These are phyloP conservation scores for Choiromyces venosus DNA, from an alignment of 495 filamentous ascomycete genomes.

Conservation along the genomic window DNA sequence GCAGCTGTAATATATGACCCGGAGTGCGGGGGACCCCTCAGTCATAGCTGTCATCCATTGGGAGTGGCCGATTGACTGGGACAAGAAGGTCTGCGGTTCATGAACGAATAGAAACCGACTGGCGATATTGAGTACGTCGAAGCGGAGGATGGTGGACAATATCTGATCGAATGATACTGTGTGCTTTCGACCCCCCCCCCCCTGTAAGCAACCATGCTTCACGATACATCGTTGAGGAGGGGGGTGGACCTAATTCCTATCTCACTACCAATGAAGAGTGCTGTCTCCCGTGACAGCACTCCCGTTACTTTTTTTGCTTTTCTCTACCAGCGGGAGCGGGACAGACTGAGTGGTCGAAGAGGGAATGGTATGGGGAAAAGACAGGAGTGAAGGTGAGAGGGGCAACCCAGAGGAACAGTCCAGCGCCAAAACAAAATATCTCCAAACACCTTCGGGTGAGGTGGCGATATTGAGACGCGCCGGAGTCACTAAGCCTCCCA, in stretches of 20 bases:
- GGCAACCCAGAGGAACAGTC: neutral
- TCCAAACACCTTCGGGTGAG: slow-evolving; percentile 24
- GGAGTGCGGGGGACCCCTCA: slow-evolving; percentile 28
- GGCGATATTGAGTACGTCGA: slow-evolving; percentile 26
- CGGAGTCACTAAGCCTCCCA: slow-evolving; percentile 17
- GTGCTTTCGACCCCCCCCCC: slow-evolving; percentile 19
- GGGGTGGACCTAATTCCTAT: slow-evolving; percentile 22
- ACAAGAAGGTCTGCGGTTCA: slow-evolving; percentile 16
- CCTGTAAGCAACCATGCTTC: slow-evolving; percentile 1
- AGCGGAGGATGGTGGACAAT: slow-evolving; percentile 25
- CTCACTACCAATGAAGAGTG: slow-evolving; percentile 13
- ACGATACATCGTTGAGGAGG: neutral
- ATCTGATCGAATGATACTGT: slow-evolving; percentile 33
- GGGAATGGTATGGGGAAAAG: neutral
- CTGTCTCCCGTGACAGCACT: slow-evolving; percentile 34
- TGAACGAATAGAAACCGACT: slow-evolving; percentile 22
- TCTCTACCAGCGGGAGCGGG: slow-evolving; percentile 33
- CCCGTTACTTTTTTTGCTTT: slow-evolving; percentile 20
- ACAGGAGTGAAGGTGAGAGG: slow-evolving; percentile 5
- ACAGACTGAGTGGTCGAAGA: slow-evolving; percentile 6
- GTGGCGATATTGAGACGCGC: slow-evolving; percentile 31
- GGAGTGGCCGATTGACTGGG: slow-evolving; percentile 19
- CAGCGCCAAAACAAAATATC: slow-evolving; percentile 26
- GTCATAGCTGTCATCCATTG: slow-evolving; percentile 19
- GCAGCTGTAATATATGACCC: slow-evolving; percentile 33